phyloP scores from a whole-genome alignment of 208 protist genomes.

The Leishmania guyanensis region DNA sequence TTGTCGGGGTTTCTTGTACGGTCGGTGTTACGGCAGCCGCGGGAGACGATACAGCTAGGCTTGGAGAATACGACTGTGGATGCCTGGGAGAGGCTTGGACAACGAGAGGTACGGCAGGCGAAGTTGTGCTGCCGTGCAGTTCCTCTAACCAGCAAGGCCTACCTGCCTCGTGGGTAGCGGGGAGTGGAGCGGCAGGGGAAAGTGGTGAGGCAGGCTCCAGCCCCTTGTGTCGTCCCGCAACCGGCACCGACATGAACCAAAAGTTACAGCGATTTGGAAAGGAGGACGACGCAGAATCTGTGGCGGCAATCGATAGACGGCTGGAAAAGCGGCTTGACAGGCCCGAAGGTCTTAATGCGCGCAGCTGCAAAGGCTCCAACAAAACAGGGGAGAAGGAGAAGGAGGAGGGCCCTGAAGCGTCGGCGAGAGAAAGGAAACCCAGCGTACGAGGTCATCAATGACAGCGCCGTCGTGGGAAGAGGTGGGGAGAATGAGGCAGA shows the following conservation, averaged over 20 bases:
- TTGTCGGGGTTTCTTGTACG: background rate
- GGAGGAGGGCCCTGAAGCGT: background rate
- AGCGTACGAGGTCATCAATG: background rate
- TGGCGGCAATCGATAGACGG: background rate
- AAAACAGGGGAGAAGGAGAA: background rate
- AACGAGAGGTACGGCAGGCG: background rate
- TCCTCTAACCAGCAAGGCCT: constrained; percentile 27
- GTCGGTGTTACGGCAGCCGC: background rate
- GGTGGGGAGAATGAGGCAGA: background rate
- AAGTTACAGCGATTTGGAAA: background rate
- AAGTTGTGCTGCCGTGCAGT: background rate
- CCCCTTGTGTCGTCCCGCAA: constrained; percentile 31
- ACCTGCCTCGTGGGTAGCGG: background rate
- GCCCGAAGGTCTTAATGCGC: background rate
- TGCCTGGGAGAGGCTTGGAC: background rate
- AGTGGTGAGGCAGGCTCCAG: background rate
- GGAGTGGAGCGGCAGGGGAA: background rate
- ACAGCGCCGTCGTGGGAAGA: background rate
- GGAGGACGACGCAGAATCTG: background rate
- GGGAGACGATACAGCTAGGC: too few species aligned
- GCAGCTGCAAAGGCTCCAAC: background rate
- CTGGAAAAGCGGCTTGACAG: background rate
- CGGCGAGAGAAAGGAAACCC: background rate
- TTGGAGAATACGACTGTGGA: background rate
- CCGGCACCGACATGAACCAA: constrained; percentile 21